Percentiles rank a stretch among this genome's conserved stretches.
These are phyloP conservation scores for Suillus alpinus DNA, from an alignment of 768 basidiomycete species.

Conservation along the genomic window DNA sequence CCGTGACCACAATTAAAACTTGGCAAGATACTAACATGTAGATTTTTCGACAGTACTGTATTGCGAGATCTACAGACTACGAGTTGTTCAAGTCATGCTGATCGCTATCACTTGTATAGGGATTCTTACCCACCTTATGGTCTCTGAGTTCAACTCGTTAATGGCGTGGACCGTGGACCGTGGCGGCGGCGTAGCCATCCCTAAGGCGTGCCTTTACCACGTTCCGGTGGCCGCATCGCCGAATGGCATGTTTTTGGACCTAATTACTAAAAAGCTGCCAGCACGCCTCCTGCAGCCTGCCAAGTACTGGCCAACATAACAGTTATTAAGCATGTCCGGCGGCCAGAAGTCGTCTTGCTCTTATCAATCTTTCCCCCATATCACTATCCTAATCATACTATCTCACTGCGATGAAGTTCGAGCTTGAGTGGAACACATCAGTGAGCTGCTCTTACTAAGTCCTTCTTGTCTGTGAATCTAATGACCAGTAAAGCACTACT, in stretches of 20 bases:
- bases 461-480: background rate
- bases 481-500: slow-evolving; percentile 23
- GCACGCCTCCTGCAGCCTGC: background rate
- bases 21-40: too few species aligned
- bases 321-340: background rate
- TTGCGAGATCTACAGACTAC: too few species aligned
- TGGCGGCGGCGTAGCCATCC: background rate
- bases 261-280: background rate
- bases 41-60: too few species aligned
- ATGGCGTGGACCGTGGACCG: background rate
- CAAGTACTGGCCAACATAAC: background rate
- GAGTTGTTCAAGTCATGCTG: too few species aligned
- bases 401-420: slow-evolving; percentile 17
- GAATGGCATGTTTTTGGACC: background rate
- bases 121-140: too few species aligned
- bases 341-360: background rate
- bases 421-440: slow-evolving; percentile 34
- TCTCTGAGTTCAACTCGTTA: background rate
- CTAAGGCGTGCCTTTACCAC: background rate
- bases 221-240: background rate
- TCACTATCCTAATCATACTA: background rate
- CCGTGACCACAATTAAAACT: too few species aligned
- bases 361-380: background rate
- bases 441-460: slow-evolving; percentile 16
- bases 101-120: too few species aligned